Percentiles rank a stretch among this genome's conserved stretches.
These are phyloP conservation scores for Pythium sukuiense DNA, from an alignment of 352 stramenopile species.

Conservation along the genomic window DNA sequence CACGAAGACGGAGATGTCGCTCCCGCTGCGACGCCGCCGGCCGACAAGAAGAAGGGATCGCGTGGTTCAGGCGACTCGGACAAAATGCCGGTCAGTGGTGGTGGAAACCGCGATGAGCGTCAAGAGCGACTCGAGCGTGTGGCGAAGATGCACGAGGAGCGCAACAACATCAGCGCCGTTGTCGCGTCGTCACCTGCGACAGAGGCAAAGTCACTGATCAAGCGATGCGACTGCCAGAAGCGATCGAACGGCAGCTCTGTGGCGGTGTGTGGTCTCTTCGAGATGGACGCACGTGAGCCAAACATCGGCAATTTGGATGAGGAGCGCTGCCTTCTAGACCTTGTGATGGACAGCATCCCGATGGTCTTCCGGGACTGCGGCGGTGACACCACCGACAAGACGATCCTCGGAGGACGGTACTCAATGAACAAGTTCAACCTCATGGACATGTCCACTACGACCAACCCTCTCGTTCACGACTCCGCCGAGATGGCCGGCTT, in stretches of 20 bases:
- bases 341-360: constrained; percentile 83
- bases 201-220: constrained; percentile 17
- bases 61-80: constrained; percentile 42
- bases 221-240: constrained; percentile 32
- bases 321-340: constrained; percentile 73
- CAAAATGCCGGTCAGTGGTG: constrained; percentile 59
- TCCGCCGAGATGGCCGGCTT: constrained; percentile 66
- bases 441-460: constrained; percentile 34
- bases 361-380: constrained; percentile 87
- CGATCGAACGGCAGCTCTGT: constrained; percentile 27
- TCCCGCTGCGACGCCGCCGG: constrained; percentile 12
- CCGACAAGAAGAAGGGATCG: constrained; percentile 51
- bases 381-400: constrained; percentile 86
- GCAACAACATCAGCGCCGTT: constrained; percentile 44
- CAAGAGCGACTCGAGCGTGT: constrained; percentile 67
- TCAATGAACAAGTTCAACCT: constrained; percentile 59
- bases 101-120: constrained; percentile 66
- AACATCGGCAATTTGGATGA: constrained; percentile 82
- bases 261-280: constrained; percentile 73
- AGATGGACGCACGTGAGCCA: constrained; percentile 67
- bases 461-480: constrained; percentile 59
- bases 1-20: constrained; percentile 50
- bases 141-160: constrained; percentile 64
- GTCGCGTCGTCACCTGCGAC: constrained; percentile 11
- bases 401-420: constrained; percentile 76